Base-by-base conservation (phyloP, 1,284 basidiomycete species). In the Sporisorium scitamineum region DNA sequence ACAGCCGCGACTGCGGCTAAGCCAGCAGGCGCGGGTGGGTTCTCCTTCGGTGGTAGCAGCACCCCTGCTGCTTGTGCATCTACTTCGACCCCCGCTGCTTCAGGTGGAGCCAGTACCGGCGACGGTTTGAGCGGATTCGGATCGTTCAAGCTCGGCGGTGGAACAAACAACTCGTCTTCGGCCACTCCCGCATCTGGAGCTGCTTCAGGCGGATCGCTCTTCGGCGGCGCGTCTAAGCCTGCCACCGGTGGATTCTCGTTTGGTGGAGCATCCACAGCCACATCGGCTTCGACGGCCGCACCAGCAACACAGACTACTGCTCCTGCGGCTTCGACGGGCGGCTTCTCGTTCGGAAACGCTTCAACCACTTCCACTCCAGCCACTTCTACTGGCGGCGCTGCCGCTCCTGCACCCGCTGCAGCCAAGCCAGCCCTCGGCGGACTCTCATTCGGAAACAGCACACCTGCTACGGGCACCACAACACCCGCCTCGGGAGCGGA, bases 161-260 rank as follows among this genome's bases (percentile, higher is more conserved):
- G 58, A 48, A 53, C 53, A 60, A 24, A 37, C 32, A 41, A 54
- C 6, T 9, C 72, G 3, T 26, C 56, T 16, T 45, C 55, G 14
- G 18, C 61, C 2, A 32, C 62, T 1, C 54, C 76, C 2, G 47
- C 27, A 53, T 13, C 39, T 22, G 27, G 7, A 7, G 42, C 78
- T 3, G 44, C 71, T 0, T 59, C 62, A 11, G 61, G 61, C 14
- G 70, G 60, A 16, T 62, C 57, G 1, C 64, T 67, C 13, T 72
- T 72, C 20, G 70, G 70, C 27, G 59, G 61, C 5, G 78, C 78
- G 4, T 66, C 72, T 5, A 65, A 80, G 42, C 80, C 80, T 44
- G 68, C 80, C 5, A 39, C 70, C 4, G 69, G 78, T 18, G 76
- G 76, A 42, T 80, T 80, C 48, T 74, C 72, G 13, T 80, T 80